These are phyloP conservation scores for Tuber borchii DNA, from an alignment of 495 filamentous ascomycete genomes.

Conservation along the genomic window DNA sequence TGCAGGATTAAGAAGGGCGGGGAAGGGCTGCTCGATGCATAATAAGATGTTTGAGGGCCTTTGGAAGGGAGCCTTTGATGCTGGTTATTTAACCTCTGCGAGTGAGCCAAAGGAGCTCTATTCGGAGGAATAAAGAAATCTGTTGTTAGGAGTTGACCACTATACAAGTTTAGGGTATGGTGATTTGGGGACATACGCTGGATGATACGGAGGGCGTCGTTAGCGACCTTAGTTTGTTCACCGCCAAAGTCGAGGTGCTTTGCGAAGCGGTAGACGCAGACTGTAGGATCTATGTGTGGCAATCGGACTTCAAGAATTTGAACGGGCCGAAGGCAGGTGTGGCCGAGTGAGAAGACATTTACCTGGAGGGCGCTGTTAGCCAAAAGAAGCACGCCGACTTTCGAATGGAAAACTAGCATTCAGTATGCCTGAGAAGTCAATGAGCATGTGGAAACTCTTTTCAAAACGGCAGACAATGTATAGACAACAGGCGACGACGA, in stretches of 20 bases:
- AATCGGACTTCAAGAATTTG: conserved; percentile 66
- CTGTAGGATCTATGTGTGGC: conserved; percentile 62
- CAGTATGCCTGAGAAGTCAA: conserved; percentile 85
- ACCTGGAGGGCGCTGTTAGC: conserved; percentile 47
- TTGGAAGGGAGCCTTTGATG: too few relatives aligned
- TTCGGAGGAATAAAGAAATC: background rate
- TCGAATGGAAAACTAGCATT: conserved; percentile 43
- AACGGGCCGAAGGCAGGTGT: conserved; percentile 54
- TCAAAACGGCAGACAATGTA: conserved; percentile 75
- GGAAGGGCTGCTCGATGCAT: too few relatives aligned
- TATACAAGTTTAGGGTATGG: background rate
- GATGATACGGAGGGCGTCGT: conserved; percentile 75
- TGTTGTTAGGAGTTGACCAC: background rate
- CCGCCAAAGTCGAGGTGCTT: conserved; percentile 80
- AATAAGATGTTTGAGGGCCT: too few relatives aligned
- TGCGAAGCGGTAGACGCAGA: conserved; percentile 78
- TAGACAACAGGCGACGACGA: conserved; percentile 75
- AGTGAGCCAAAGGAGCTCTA: background rate
- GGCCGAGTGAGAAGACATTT: conserved; percentile 86
- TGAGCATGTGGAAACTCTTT: conserved; percentile 68
- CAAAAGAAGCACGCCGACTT: background rate
- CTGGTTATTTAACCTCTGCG: too few relatives aligned
- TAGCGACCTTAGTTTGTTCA: conserved; percentile 68
- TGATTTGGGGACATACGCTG: conserved; percentile 76
- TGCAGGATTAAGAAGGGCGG: too few relatives aligned